Percentiles rank a stretch among this genome's conserved stretches.
These are phyloP conservation scores for Spizellomyces sp. DNA, from an alignment of 192 early-diverging fungal genomes.

Conservation along the genomic window DNA sequence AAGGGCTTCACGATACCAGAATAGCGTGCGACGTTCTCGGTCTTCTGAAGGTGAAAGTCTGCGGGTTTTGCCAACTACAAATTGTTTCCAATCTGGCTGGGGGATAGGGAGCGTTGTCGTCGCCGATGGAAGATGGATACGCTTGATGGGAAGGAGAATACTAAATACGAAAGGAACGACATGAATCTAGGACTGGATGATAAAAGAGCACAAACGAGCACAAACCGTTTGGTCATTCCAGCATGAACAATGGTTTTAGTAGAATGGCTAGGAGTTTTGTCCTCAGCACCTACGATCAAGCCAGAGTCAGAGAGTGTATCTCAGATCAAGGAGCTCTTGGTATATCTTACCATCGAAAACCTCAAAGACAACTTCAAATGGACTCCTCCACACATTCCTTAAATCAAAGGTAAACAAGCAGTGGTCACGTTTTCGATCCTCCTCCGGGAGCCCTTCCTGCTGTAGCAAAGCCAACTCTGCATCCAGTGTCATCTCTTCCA, in stretches of 20 bases:
- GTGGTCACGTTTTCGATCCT: conserved; percentile 47
- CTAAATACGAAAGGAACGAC: conserved; percentile 26
- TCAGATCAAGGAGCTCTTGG: neutral
- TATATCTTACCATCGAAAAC: conserved; percentile 59
- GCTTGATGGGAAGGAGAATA: conserved; percentile 68
- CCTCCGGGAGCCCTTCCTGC: neutral
- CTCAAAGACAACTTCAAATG: conserved; percentile 73
- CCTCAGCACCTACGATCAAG: neutral
- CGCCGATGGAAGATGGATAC: conserved; percentile 56
- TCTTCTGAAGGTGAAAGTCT: conserved; percentile 58
- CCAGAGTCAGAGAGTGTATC: too few relatives aligned
- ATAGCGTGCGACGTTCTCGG: conserved; percentile 54
- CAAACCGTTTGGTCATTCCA: conserved; percentile 49
- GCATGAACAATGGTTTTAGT: conserved; percentile 45
- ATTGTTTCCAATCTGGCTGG: conserved; percentile 75
- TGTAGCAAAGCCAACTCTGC: conserved; percentile 21
- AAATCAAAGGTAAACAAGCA: conserved; percentile 81
- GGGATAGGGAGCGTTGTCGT: conserved; percentile 62
- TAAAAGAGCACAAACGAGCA: neutral
- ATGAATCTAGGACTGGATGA: neutral
- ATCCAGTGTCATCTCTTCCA: conserved; percentile 55
- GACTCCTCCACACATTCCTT: conserved; percentile 68
- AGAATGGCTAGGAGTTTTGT: neutral
- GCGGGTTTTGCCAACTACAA: conserved; percentile 67
- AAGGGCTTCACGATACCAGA: conserved; percentile 72